Conservation (phyloP, 2,329 filamentous ascomycete species). For the Coleophoma eucalyptorum region DNA sequence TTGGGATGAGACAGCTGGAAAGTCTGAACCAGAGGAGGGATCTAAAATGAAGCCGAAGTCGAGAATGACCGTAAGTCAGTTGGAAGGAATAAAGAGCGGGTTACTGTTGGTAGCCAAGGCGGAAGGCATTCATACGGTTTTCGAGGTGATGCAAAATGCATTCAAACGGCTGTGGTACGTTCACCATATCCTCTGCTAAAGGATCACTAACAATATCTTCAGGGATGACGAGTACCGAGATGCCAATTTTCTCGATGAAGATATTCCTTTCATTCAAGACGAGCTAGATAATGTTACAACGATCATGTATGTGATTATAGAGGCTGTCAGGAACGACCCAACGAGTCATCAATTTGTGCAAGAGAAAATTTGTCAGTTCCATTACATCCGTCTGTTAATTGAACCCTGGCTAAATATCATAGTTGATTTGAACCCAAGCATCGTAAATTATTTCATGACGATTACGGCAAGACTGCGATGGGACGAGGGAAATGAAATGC, state of each 20-base stretch:
- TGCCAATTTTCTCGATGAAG: conserved; percentile 23
- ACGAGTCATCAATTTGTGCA: conserved; percentile 35
- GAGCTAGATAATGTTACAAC: conserved; percentile 61
- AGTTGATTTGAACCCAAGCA: conserved; percentile 57
- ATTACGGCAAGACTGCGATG: conserved; percentile 66
- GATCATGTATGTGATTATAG: conserved; percentile 57
- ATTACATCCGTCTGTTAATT: conserved; percentile 2
- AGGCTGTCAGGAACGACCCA: conserved; percentile 49
- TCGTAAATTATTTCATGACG: conserved; percentile 70
- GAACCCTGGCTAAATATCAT: not conserved
- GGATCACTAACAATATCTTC: too few relatives aligned
- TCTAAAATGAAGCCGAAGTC: conserved; percentile 40
- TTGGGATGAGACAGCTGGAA: conserved; percentile 65
- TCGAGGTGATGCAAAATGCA: conserved; percentile 24
- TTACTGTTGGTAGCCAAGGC: conserved; percentile 47
- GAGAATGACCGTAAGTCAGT: conserved; percentile 50
- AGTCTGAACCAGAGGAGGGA: conserved; percentile 31
- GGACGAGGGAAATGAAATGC: conserved; percentile 63
- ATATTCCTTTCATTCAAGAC: conserved; percentile 41
- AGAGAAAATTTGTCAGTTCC: conserved; percentile 44
- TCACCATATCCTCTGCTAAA: too few relatives aligned
- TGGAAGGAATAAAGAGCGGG: conserved; percentile 55
- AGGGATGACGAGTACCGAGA: conserved; percentile 30
- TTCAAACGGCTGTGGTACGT: conserved; percentile 29
- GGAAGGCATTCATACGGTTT: conserved; percentile 29